Conservation (phyloP, 805 yeast species). For the Kuraishia ogatae region DNA sequence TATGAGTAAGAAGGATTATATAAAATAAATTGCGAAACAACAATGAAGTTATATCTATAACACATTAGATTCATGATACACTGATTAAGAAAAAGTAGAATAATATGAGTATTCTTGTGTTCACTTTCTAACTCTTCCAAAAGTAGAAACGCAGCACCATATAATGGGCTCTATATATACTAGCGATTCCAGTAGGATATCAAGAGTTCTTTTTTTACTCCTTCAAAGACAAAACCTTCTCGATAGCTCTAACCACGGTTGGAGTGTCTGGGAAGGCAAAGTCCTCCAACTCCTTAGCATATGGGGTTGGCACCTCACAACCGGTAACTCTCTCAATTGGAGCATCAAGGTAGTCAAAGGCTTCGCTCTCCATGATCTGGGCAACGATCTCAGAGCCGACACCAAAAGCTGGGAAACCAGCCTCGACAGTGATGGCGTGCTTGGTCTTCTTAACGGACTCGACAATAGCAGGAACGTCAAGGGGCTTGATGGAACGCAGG, state of each 20-base stretch:
- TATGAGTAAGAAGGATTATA: background rate
- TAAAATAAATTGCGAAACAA: too few species aligned
- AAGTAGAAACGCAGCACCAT: background rate
- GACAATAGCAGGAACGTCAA: slow-evolving; percentile 81
- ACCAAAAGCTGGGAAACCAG: slow-evolving; percentile 97
- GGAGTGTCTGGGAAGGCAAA: slow-evolving; percentile 98
- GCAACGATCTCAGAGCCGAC: slow-evolving; percentile 98
- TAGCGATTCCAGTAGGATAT: background rate
- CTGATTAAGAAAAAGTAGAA: background rate
- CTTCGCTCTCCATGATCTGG: slow-evolving; percentile 96
- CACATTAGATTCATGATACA: background rate
- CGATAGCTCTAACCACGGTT: slow-evolving; percentile 78
- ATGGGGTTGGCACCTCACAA: slow-evolving; percentile 99
- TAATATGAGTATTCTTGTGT: background rate
- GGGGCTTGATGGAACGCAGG: slow-evolving; percentile 94
- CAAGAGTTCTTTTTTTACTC: slow-evolving; percentile 2
- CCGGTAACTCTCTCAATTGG: slow-evolving; percentile 99
- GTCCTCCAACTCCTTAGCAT: slow-evolving; percentile 92
- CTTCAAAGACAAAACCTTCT: slow-evolving; percentile 61
- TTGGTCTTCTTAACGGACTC: slow-evolving; percentile 92
- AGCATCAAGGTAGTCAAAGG: slow-evolving; percentile 95
- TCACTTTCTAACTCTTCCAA: background rate
- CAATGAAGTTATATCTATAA: background rate
- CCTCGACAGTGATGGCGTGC: slow-evolving; percentile 92
- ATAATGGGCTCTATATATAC: background rate